Evolutionary conservation across 2,329 filamentous ascomycete species (phyloP).

Genomic region (Pseudofabraea citricarpa): DNA sequence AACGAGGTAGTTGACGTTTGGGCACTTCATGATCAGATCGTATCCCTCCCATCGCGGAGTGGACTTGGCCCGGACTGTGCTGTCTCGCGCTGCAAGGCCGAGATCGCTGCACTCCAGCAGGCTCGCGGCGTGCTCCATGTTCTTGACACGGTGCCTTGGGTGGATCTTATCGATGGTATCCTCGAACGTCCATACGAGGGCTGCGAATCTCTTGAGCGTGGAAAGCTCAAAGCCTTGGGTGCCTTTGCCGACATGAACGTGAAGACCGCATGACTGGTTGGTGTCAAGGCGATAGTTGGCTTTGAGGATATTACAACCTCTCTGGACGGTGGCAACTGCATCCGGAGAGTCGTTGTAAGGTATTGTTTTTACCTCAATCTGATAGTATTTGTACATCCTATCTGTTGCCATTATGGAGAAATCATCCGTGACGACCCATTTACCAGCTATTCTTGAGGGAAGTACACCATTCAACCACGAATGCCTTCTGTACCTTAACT

Average conservation of each 20-base stretch:
- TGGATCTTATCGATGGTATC: conserved; percentile 22
- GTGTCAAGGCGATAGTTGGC: conserved; percentile 14
- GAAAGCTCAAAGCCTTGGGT: conserved; percentile 15
- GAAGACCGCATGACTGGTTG: conserved; percentile 21
- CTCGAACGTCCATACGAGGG: conserved; percentile 24
- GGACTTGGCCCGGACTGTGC: too few relatives aligned
- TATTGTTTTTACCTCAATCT: conserved; percentile 16
- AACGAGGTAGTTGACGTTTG: background rate
- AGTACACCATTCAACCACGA: too few relatives aligned
- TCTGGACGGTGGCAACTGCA: conserved; percentile 3
- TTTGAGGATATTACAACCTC: conserved; percentile 7
- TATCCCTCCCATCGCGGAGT: background rate
- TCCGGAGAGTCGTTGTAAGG: conserved; percentile 6
- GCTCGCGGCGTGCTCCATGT: conserved; percentile 1
- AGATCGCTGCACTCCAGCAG: conserved; percentile 1
- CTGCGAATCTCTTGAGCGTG: conserved; percentile 24
- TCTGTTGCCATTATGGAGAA: background rate
- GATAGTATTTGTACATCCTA: background rate
- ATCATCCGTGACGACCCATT: background rate
- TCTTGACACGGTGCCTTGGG: conserved; percentile 5
- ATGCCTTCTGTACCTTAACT: too few relatives aligned
- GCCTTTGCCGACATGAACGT: conserved; percentile 29
- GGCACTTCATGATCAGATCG: background rate
- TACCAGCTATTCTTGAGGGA: too few relatives aligned
- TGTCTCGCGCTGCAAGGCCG: too few relatives aligned